Percentiles rank a stretch among this genome's conserved stretches.
These are phyloP conservation scores for Nakazawaea wickerhamii DNA, from an alignment of 805 yeast species.

Conservation along the genomic window DNA sequence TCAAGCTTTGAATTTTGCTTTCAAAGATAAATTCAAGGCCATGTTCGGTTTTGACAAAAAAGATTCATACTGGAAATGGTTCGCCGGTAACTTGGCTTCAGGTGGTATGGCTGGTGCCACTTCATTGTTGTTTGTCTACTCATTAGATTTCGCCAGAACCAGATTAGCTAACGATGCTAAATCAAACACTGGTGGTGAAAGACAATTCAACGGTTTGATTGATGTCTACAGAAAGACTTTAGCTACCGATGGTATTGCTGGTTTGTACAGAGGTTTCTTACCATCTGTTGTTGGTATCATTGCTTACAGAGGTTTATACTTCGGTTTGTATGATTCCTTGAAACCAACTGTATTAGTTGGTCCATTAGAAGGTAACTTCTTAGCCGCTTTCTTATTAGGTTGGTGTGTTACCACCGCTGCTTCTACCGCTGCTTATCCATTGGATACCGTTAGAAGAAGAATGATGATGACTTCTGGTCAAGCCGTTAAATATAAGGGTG, in stretches of 20 bases:
- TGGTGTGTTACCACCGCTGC: constrained; percentile 99
- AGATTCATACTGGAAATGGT: constrained; percentile 89
- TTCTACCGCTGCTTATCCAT: constrained; percentile 97
- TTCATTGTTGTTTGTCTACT: constrained; percentile 88
- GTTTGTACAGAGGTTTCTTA: constrained; percentile 99
- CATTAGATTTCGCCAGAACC: constrained; percentile 97
- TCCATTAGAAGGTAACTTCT: constrained; percentile 89
- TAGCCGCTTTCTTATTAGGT: constrained; percentile 93
- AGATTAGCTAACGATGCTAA: constrained; percentile 98
- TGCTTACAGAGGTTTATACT: constrained; percentile 99
- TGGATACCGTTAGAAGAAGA: constrained; percentile 99
- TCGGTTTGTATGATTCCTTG: constrained; percentile 95
- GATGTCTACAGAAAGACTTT: constrained; percentile 96
- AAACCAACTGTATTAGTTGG: constrained; percentile 94
- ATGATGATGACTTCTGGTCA: constrained; percentile 99
- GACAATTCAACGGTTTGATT: constrained; percentile 95
- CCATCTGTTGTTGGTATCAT: constrained; percentile 96
- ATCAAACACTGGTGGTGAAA: constrained; percentile 85
- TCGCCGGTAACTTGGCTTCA: constrained; percentile 96
- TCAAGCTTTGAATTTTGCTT: constrained; percentile 97
- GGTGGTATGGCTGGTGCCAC: constrained; percentile 99
- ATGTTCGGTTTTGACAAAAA: constrained; percentile 97
- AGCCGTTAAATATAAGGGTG: constrained; percentile 94
- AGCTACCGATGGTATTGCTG: constrained; percentile 94
- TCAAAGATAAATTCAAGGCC: constrained; percentile 95